Evolutionary conservation across 2,329 filamentous ascomycete species (phyloP).

Genomic region (Colletotrichum somersetense): DNA sequence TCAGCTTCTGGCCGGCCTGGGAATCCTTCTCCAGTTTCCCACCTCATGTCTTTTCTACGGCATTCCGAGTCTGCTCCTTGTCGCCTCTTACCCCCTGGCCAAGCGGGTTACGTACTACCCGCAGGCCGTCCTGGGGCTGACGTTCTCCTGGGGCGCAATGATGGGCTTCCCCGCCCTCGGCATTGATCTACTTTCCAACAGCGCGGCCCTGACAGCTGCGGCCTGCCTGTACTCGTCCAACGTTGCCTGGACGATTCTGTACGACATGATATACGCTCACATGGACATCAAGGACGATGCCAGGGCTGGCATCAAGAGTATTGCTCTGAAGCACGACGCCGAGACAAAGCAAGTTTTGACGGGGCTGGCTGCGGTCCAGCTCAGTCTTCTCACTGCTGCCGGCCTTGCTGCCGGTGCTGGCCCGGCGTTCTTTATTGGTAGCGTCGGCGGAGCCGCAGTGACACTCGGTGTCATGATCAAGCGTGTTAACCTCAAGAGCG

Average conservation of each 20-base stretch:
- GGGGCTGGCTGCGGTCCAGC: constrained; percentile 76
- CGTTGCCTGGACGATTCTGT: constrained; percentile 87
- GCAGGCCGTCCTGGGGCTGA: constrained; percentile 84
- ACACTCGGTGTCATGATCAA: constrained; percentile 76
- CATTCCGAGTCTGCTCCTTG: constrained; percentile 79
- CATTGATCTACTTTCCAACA: constrained; percentile 76
- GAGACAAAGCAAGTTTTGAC: constrained; percentile 82
- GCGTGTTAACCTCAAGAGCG: constrained; percentile 73
- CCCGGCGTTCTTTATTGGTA: constrained; percentile 75
- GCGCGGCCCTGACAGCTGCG: constrained; percentile 73
- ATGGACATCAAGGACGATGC: constrained; percentile 91
- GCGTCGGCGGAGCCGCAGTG: constrained; percentile 73
- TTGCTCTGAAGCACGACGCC: constrained; percentile 82
- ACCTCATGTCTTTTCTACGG: constrained; percentile 80
- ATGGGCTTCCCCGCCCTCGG: constrained; percentile 90
- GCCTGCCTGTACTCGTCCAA: constrained; percentile 81
- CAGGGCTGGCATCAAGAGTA: constrained; percentile 90
- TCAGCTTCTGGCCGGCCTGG: constrained; percentile 81
- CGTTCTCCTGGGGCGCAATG: constrained; percentile 90
- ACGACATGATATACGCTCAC: constrained; percentile 94
- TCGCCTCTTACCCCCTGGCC: constrained; percentile 82
- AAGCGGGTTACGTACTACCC: constrained; percentile 92
- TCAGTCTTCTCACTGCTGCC: constrained; percentile 77
- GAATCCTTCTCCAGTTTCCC: constrained; percentile 82
- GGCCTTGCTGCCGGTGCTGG: constrained; percentile 76